A percentile compares a stretch with the other conserved stretches of the same genome.
These are phyloP conservation scores for Ambrosiella cleistominuta DNA, from an alignment of 2,329 filamentous ascomycete genomes.

Conservation along the genomic window DNA sequence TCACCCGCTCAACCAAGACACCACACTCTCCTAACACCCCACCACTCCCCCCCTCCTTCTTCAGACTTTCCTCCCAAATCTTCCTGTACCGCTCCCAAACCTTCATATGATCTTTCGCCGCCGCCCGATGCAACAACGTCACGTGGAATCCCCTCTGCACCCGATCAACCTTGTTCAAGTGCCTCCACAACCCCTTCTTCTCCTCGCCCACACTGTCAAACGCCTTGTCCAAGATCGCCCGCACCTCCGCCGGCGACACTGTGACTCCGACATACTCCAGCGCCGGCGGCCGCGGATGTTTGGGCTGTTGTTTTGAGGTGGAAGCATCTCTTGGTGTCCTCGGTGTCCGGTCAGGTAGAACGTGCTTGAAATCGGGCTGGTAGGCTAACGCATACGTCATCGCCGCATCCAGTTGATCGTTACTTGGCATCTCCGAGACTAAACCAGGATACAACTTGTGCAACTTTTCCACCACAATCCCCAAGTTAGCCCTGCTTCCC, in stretches of 20 bases:
- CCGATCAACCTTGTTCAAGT: conserved; percentile 55
- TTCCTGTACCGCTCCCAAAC: conserved; percentile 59
- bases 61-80: conserved; percentile 34
- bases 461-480: conserved; percentile 55
- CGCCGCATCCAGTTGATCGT: conserved; percentile 61
- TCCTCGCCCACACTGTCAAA: conserved; percentile 37
- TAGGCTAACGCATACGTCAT: conserved; percentile 63
- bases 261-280: conserved; percentile 41
- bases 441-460: conserved; percentile 64
- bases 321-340: conserved; percentile 21
- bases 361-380: conserved; percentile 56
- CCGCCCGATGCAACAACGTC: conserved; percentile 71
- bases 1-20: conserved; percentile 43
- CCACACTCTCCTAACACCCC: conserved; percentile 41
- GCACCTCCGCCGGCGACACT: conserved; percentile 26
- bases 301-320: conserved; percentile 17
- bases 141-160: conserved; percentile 83
- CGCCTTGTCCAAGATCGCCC: conserved; percentile 44
- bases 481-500: conserved; percentile 71
- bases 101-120: conserved; percentile 39
- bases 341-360: conserved; percentile 42
- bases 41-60: conserved; percentile 20
- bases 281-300: conserved; percentile 25
- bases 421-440: conserved; percentile 50
- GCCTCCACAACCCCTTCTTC: conserved; percentile 43